Conservation (phyloP, 306 rosid species). For the Cucurbita maxima region DNA sequence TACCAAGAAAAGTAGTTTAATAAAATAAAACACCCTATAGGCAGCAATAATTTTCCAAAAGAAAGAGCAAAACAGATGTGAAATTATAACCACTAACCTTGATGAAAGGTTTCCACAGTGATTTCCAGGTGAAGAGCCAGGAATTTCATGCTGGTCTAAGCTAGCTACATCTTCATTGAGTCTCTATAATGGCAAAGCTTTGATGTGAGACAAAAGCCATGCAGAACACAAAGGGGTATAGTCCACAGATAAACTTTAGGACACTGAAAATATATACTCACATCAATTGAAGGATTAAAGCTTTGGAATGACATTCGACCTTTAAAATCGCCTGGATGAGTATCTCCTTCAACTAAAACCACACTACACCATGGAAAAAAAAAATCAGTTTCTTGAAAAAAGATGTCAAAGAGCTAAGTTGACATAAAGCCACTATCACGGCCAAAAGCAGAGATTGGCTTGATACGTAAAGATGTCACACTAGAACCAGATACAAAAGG, state of each 20-base stretch:
- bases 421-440: not conserved
- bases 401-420: not conserved
- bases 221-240: not conserved
- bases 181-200: constrained; percentile 43
- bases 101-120: constrained; percentile 27
- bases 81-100: constrained; percentile 32
- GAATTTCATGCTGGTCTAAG: constrained; percentile 27
- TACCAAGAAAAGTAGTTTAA: not conserved
- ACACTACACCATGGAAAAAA: constrained; percentile 28
- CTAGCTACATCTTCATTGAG: constrained; percentile 47
- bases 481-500: not conserved
- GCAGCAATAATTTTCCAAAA: not conserved
- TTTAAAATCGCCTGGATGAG: constrained; percentile 61
- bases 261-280: constrained; percentile 38
- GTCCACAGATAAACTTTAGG: constrained; percentile 8
- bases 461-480: not conserved
- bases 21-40: not conserved
- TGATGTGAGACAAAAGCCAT: constrained; percentile 14
- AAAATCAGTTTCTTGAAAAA: not conserved
- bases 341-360: constrained; percentile 81
- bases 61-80: not conserved
- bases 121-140: constrained; percentile 24
- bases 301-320: constrained; percentile 83
- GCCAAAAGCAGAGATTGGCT: not conserved
- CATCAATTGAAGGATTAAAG: constrained; percentile 84